These are phyloP conservation scores for Aspergillus clavatus DNA, from an alignment of 2,329 filamentous ascomycete genomes.

Conservation along the genomic window DNA sequence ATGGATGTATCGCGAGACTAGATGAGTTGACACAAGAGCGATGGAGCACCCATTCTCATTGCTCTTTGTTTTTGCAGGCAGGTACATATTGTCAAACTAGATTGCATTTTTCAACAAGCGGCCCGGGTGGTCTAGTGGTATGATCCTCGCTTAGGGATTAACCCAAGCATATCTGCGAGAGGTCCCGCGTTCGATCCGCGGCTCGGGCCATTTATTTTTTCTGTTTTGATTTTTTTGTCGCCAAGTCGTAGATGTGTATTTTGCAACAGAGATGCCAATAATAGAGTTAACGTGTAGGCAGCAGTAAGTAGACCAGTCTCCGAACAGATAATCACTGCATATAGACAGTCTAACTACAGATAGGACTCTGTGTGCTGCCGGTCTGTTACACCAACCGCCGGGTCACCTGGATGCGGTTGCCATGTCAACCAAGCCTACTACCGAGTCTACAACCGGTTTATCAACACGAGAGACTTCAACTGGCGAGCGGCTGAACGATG, in stretches of 20 bases:
- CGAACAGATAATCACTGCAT: too few species aligned
- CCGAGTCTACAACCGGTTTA: not conserved
- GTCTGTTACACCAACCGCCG: not conserved
- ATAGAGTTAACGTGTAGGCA: too few species aligned
- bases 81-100: not conserved
- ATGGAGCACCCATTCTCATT: too few species aligned
- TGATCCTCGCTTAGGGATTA: conserved; percentile 9
- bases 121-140: conserved; percentile 10
- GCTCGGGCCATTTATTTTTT: conserved; percentile 1
- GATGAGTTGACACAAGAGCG: too few species aligned
- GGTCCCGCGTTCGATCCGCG: conserved; percentile 6
- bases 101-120: not conserved
- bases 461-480: not conserved
- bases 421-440: conserved; percentile 3
- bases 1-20: too few species aligned
- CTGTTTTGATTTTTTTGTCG: not conserved
- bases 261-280: too few species aligned
- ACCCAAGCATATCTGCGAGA: conserved; percentile 7
- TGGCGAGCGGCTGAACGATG: not conserved
- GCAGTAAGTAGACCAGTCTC: conserved; percentile 6
- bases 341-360: too few species aligned
- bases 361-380: not conserved
- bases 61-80: too few species aligned
- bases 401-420: conserved; percentile 1
- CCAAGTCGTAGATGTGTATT: too few species aligned